Conservation (phyloP, 192 early-diverging fungal genomes). For the Chytriomyces sp. region DNA sequence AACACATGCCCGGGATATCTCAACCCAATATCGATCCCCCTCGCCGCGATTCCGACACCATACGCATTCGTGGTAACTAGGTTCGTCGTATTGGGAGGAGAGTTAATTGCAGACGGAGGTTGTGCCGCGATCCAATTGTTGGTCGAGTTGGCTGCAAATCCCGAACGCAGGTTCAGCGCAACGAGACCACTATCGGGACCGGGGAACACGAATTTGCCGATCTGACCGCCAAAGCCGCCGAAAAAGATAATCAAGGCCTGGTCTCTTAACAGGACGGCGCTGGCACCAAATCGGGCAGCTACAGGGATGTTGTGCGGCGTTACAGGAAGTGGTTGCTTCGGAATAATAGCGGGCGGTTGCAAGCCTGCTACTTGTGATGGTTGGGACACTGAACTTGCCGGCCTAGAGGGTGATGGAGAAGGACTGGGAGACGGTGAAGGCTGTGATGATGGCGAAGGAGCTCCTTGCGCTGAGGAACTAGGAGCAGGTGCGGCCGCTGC, state of each 20-base stretch:
- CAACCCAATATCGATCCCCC: background rate
- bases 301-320: background rate
- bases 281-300: conserved; percentile 16
- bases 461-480: background rate
- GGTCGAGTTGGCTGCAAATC: background rate
- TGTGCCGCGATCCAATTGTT: background rate
- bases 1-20: background rate
- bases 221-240: conserved; percentile 5
- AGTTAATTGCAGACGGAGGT: background rate
- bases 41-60: background rate
- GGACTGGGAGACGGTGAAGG: background rate
- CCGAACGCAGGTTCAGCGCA: background rate
- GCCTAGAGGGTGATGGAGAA: background rate
- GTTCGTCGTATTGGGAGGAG: background rate
- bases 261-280: background rate
- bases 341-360: too few relatives aligned
- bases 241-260: conserved; percentile 7
- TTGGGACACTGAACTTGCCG: background rate
- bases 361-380: too few relatives aligned
- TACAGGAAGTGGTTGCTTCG: too few relatives aligned
- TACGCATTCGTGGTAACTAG: background rate
- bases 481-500: background rate
- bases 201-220: background rate
- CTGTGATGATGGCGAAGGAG: background rate
- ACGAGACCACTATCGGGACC: background rate